Conservation (phyloP, 139 green algal species). For the Ettlia oleoabundans region DNA sequence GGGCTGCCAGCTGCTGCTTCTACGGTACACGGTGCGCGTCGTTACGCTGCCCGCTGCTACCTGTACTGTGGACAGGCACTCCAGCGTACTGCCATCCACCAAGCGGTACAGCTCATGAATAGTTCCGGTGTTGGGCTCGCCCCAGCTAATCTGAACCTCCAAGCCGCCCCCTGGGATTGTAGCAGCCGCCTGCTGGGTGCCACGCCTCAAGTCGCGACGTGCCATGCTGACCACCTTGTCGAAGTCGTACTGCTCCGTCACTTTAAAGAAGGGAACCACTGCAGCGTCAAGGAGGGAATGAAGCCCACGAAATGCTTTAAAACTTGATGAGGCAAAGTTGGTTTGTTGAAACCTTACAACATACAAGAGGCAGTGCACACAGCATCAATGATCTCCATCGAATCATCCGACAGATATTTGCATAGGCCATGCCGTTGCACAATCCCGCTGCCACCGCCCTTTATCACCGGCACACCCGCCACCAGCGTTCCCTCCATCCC, state of each 20-base stretch:
- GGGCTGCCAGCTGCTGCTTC: constrained; percentile 12
- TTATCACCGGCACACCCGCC: background rate
- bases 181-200: constrained; percentile 13
- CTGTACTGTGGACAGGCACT: constrained; percentile 21
- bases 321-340: background rate
- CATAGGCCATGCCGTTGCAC: background rate
- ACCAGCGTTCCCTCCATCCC: background rate
- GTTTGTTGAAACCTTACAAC: background rate
- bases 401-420: too few species aligned
- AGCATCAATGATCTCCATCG: background rate
- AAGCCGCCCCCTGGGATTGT: constrained; percentile 14
- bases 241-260: constrained; percentile 23
- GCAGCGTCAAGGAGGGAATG: background rate
- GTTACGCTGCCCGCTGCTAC: constrained; percentile 17
- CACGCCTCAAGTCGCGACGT: constrained; percentile 32
- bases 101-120: constrained; percentile 24
- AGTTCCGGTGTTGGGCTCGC: constrained; percentile 27
- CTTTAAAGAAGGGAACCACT: constrained; percentile 57
- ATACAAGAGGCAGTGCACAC: background rate
- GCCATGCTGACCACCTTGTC: background rate
- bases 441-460: background rate
- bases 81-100: constrained; percentile 1
- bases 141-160: constrained; percentile 25
- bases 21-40: constrained; percentile 29
- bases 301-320: too few species aligned